phyloP scores from a whole-genome alignment of 495 filamentous ascomycete species.

The Penicillium simplicissimum region DNA sequence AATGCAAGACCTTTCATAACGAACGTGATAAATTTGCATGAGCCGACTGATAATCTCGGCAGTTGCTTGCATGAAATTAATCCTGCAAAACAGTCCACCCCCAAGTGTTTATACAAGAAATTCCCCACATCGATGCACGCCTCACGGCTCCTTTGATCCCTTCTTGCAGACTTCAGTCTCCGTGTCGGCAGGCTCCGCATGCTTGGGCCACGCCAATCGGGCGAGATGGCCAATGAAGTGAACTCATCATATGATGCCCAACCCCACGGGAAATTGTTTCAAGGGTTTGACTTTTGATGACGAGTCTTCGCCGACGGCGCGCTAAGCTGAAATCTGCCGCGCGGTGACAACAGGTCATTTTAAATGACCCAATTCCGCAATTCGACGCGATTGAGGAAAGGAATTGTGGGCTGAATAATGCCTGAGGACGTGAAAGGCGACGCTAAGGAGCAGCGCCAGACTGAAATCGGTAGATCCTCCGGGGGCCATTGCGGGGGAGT shows the following conservation, averaged over 20 bases:
- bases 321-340: not conserved
- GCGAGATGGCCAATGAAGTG: not conserved
- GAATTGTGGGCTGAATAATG: constrained; percentile 3
- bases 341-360: not conserved
- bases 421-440: not conserved
- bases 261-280: constrained; percentile 3
- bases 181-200: not conserved
- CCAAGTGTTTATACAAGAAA: constrained; percentile 2
- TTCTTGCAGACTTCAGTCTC: not conserved
- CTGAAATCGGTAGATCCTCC: constrained; percentile 19
- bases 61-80: not conserved
- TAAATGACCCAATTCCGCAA: no score
- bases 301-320: not conserved
- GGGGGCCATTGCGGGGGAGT: constrained; percentile 1
- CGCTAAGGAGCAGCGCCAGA: constrained; percentile 16
- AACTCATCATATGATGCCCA: not conserved
- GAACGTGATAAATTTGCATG: not conserved
- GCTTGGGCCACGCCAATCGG: not conserved
- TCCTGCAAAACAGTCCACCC: not conserved
- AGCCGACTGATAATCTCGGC: not conserved
- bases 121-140: not conserved
- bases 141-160: not conserved
- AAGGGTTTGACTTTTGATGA: not conserved
- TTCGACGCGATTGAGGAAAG: not conserved
- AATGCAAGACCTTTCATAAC: constrained; percentile 4